phyloP scores from a whole-genome alignment of 1,139 yeast species.

The Wickerhamomyces sp. region DNA sequence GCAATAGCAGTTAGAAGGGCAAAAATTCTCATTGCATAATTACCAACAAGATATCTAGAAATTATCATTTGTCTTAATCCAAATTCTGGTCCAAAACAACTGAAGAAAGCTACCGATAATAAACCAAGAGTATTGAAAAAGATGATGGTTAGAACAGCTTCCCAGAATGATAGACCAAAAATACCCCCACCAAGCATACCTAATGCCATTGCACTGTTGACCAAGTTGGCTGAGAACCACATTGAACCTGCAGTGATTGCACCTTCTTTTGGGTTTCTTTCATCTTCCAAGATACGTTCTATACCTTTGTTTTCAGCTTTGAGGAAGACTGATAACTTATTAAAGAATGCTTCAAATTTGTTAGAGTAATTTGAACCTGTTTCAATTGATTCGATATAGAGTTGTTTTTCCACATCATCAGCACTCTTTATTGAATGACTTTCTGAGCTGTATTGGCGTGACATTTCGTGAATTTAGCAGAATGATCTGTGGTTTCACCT shows the following conservation, averaged over 20 bases:
- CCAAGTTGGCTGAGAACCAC: conserved; percentile 94
- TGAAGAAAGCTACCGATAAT: conserved; percentile 75
- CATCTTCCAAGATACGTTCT: conserved; percentile 40
- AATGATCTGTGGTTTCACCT: too few relatives aligned
- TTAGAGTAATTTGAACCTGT: conserved; percentile 11
- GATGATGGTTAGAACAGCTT: conserved; percentile 54
- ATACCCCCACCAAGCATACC: conserved; percentile 66
- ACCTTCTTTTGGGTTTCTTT: conserved; percentile 47
- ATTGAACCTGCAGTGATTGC: conserved; percentile 71
- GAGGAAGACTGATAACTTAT: conserved; percentile 30
- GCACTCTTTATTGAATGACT: too few relatives aligned
- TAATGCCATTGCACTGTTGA: conserved; percentile 74
- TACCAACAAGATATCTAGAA: conserved; percentile 75
- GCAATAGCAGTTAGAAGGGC: conserved; percentile 76
- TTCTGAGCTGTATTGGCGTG: too few relatives aligned
- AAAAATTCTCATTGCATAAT: conserved; percentile 68
- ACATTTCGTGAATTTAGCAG: too few relatives aligned
- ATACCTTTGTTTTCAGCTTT: conserved; percentile 45
- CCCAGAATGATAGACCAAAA: conserved; percentile 58
- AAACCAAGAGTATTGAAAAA: conserved; percentile 74
- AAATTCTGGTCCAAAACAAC: conserved; percentile 76
- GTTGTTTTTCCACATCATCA: too few relatives aligned
- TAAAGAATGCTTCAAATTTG: conserved; percentile 22
- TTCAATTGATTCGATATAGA: background rate
- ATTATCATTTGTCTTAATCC: conserved; percentile 89